Percentiles rank a stretch among this genome's conserved stretches.
phyloP scores from a whole-genome alignment of 257 asterid genomes.

The Nicotiana tomentosiformis region DNA sequence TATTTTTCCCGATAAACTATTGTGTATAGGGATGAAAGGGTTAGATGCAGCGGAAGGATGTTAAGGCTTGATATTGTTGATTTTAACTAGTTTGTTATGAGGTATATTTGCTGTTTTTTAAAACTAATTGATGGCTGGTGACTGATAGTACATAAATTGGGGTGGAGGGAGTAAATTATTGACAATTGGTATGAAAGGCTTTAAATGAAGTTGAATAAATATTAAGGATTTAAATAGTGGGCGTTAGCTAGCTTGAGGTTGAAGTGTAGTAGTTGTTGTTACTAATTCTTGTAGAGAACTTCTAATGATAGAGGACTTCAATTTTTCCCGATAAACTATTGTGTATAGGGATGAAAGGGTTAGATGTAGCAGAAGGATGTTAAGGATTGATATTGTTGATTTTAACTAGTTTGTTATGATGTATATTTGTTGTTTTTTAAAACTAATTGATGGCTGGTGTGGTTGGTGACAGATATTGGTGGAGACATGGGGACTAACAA shows the following conservation, averaged over 20 bases:
- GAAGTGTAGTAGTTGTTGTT: background rate
- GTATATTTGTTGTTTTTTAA: background rate
- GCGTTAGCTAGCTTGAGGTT: background rate
- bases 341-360: no score
- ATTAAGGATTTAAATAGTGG: background rate
- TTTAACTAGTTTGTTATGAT: background rate
- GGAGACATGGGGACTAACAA: conserved; percentile 56
- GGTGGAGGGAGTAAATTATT: no score
- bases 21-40: no score
- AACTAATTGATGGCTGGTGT: background rate
- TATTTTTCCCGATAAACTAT: no score
- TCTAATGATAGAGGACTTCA: no score
- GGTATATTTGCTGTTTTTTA: background rate
- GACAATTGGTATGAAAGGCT: no score
- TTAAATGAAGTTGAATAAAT: no score
- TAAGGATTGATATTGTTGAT: background rate
- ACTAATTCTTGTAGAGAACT: background rate
- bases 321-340: no score
- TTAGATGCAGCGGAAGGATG: no score
- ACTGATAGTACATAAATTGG: conserved; percentile 24
- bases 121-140: background rate
- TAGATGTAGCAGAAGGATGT: no score
- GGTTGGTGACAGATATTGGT: conserved; percentile 28
- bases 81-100: background rate
- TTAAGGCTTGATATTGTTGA: background rate